These are phyloP conservation scores for Astrephomene gubernaculifera DNA, from an alignment of 139 green algal species.

Conservation along the genomic window DNA sequence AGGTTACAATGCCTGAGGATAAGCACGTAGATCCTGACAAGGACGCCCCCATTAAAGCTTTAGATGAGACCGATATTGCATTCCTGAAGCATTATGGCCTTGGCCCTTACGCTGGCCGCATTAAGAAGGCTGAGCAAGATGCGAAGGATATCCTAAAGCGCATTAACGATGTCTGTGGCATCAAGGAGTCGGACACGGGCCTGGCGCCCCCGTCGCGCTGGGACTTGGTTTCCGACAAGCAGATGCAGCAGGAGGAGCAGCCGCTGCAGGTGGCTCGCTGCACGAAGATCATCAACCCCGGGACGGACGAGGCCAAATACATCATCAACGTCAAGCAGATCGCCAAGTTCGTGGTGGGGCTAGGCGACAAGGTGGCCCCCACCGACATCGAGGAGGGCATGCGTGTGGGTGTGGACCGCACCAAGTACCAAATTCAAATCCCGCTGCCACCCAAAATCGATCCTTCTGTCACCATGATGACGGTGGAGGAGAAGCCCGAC, in stretches of 20 bases:
- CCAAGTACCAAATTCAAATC: constrained; percentile 98
- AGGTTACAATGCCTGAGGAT: constrained; percentile 41
- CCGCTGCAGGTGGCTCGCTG: constrained; percentile 90
- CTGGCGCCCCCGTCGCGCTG: constrained; percentile 96
- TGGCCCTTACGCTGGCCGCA: constrained; percentile 89
- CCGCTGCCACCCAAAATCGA: constrained; percentile 99
- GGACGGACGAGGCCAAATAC: constrained; percentile 98
- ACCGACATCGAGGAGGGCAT: constrained; percentile 99
- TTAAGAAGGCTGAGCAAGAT: constrained; percentile 90
- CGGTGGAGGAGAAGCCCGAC: constrained; percentile 95
- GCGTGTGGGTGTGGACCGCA: constrained; percentile 98
- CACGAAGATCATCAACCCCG: constrained; percentile 99
- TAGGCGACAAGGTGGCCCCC: constrained; percentile 97
- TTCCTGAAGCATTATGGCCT: constrained; percentile 91
- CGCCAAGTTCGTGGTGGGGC: constrained; percentile 99
- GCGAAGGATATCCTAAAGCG: constrained; percentile 86
- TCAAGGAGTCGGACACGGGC: constrained; percentile 96
- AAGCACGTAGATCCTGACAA: constrained; percentile 63
- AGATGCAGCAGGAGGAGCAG: constrained; percentile 87
- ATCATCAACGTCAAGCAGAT: constrained; percentile 99
- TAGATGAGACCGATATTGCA: constrained; percentile 96
- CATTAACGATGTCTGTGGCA: constrained; percentile 90
- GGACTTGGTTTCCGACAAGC: constrained; percentile 99
- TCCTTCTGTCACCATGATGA: constrained; percentile 99
- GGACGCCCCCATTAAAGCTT: constrained; percentile 80